phyloP scores from a whole-genome alignment of 2,329 filamentous ascomycete genomes.

The Hypoxylon sp. region DNA sequence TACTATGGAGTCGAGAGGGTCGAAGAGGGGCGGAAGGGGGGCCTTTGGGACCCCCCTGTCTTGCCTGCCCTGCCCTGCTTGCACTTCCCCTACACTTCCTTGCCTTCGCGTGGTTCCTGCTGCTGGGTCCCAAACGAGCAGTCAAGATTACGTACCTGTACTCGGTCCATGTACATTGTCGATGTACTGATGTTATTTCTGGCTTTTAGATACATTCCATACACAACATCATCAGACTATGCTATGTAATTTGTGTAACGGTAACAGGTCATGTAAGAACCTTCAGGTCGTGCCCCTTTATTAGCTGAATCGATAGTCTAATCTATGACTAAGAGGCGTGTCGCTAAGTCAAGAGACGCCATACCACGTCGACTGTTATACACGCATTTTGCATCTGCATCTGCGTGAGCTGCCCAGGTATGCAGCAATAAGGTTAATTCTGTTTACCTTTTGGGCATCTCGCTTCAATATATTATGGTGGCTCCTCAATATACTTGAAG shows the following conservation, averaged over 20 bases:
- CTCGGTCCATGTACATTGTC: not conserved
- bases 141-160: conserved; percentile 31
- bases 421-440: conserved; percentile 18
- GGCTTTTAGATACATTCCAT: conserved; percentile 9
- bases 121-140: conserved; percentile 32
- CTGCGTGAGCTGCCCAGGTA: not conserved
- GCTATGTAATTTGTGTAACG: conserved; percentile 33
- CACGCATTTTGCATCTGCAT: conserved; percentile 2
- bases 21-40: conserved; percentile 16
- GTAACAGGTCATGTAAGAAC: conserved; percentile 26
- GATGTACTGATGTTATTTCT: conserved; percentile 8
- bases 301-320: conserved; percentile 13
- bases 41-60: conserved; percentile 14
- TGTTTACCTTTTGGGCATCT: not conserved
- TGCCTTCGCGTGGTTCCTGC: conserved; percentile 42
- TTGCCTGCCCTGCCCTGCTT: conserved; percentile 1
- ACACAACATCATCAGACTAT: too few relatives aligned
- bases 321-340: conserved; percentile 11
- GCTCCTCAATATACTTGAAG: conserved; percentile 38
- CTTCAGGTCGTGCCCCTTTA: conserved; percentile 17
- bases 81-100: conserved; percentile 20
- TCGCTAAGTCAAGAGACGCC: not conserved
- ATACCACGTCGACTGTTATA: not conserved
- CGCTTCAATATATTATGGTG: conserved; percentile 28
- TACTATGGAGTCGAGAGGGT: conserved; percentile 39